Conservation (phyloP, 768 basidiomycete species). For the Candolleomyces aberdarensis region DNA sequence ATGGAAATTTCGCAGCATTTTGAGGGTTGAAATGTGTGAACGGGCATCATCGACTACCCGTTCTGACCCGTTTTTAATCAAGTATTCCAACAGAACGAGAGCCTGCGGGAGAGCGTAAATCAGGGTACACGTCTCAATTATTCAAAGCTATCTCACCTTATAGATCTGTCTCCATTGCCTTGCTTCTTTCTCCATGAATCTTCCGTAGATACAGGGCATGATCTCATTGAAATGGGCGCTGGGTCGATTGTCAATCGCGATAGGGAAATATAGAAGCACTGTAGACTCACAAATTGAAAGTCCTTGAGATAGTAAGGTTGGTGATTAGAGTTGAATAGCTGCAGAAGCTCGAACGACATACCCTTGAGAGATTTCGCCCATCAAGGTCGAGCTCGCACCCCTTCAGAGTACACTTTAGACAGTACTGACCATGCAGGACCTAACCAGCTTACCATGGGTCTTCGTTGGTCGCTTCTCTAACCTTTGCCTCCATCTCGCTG, state of each 20-base stretch:
- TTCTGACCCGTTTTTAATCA: conserved; percentile 96
- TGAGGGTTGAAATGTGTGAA: conserved; percentile 90
- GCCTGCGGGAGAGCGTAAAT: conserved; percentile 45
- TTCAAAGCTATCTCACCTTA: conserved; percentile 55
- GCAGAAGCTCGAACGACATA: conserved; percentile 28
- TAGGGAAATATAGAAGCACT: conserved; percentile 3
- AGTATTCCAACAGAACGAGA: conserved; percentile 89
- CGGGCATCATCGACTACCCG: conserved; percentile 97
- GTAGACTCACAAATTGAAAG: conserved; percentile 88
- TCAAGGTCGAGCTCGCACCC: conserved; percentile 96
- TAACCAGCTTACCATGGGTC: conserved; percentile 84
- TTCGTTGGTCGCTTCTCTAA: conserved; percentile 94
- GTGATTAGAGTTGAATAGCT: not conserved
- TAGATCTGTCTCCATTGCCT: conserved; percentile 99
- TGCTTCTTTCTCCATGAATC: conserved; percentile 98
- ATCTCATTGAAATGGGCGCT: conserved; percentile 99
- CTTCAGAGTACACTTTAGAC: conserved; percentile 35
- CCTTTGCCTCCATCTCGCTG: conserved; percentile 96
- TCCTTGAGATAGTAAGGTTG: conserved; percentile 43
- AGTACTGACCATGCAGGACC: not conserved
- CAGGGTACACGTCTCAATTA: not conserved
- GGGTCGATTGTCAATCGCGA: conserved; percentile 4
- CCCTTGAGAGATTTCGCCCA: conserved; percentile 99
- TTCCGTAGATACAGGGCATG: conserved; percentile 93
- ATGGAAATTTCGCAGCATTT: conserved; percentile 97